These are phyloP conservation scores for Pleurotus pulmonarius DNA, from an alignment of 768 basidiomycete species.

Conservation along the genomic window DNA sequence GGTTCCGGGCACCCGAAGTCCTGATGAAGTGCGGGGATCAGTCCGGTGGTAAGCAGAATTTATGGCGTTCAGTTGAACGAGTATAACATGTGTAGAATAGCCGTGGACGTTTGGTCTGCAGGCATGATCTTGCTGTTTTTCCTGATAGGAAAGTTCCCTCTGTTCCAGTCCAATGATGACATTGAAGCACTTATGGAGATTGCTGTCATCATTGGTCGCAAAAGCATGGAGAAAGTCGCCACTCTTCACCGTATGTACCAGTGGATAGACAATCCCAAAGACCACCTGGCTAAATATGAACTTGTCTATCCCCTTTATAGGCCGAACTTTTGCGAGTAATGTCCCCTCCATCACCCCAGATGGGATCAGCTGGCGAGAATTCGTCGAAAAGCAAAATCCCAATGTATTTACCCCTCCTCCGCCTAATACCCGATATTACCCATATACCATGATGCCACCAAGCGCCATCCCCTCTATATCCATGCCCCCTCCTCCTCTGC, in stretches of 20 bases:
- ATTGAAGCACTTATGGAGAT: conserved; percentile 96
- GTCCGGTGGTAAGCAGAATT: conserved; percentile 65
- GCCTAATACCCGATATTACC: conserved; percentile 52
- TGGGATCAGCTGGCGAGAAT: conserved; percentile 66
- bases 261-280: too few species aligned
- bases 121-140: conserved; percentile 93
- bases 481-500: conserved; percentile 13
- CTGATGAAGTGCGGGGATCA: conserved; percentile 92
- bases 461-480: conserved; percentile 15
- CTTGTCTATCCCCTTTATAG: conserved; percentile 34
- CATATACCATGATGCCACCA: conserved; percentile 28
- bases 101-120: conserved; percentile 95
- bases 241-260: conserved; percentile 71
- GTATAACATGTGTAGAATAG: conserved; percentile 35
- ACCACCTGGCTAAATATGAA: too few species aligned
- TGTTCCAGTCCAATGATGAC: conserved; percentile 93
- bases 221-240: conserved; percentile 80
- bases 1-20: conserved; percentile 96
- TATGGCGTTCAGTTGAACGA: neutral
- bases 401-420: conserved; percentile 48
- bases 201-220: conserved; percentile 78
- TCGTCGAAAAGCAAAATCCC: conserved; percentile 80
- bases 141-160: conserved; percentile 86
- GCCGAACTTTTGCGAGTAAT: conserved; percentile 88
- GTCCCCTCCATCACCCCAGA: conserved; percentile 71